Conservation (phyloP, 352 stramenopile species). For the Phytophthora palmivora region DNA sequence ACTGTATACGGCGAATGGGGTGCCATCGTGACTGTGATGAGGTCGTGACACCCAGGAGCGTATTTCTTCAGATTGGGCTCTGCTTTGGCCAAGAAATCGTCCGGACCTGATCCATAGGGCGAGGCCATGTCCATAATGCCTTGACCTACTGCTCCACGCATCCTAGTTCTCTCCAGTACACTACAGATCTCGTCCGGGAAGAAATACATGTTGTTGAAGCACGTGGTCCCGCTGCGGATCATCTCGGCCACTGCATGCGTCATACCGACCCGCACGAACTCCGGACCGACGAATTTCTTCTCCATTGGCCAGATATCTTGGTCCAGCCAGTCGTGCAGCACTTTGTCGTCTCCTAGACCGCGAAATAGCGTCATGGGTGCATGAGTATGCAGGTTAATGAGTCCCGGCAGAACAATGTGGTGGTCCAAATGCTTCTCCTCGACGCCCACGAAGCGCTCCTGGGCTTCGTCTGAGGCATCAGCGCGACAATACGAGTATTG, state of each 20-base stretch:
- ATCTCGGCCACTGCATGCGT: slow-evolving; percentile 86
- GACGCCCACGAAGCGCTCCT: slow-evolving; percentile 50
- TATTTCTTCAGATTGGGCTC: slow-evolving; percentile 69
- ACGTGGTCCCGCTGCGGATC: slow-evolving; percentile 87
- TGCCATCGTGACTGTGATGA: slow-evolving; percentile 66
- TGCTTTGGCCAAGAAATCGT: slow-evolving; percentile 82
- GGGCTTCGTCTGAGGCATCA: slow-evolving; percentile 69
- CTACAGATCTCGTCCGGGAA: slow-evolving; percentile 63
- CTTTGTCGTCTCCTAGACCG: slow-evolving; percentile 89
- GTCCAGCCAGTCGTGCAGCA: slow-evolving; percentile 79
- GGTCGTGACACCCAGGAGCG: slow-evolving; percentile 52
- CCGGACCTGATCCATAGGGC: slow-evolving; percentile 57
- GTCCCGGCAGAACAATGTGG: slow-evolving; percentile 84
- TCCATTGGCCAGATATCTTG: slow-evolving; percentile 90
- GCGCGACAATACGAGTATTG: slow-evolving; percentile 72
- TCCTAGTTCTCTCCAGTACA: slow-evolving; percentile 66
- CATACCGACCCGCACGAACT: slow-evolving; percentile 81
- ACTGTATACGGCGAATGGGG: slow-evolving; percentile 90
- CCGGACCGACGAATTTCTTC: slow-evolving; percentile 68
- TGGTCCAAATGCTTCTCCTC: slow-evolving; percentile 53
- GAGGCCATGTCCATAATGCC: slow-evolving; percentile 81
- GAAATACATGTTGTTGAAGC: slow-evolving; percentile 94
- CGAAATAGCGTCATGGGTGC: slow-evolving; percentile 87
- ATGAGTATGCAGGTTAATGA: slow-evolving; percentile 91
- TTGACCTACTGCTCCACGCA: slow-evolving; percentile 75